Percentiles rank a stretch among this genome's conserved stretches.
phyloP scores from a whole-genome alignment of 208 protist genomes.

The Leishmania tropica region DNA sequence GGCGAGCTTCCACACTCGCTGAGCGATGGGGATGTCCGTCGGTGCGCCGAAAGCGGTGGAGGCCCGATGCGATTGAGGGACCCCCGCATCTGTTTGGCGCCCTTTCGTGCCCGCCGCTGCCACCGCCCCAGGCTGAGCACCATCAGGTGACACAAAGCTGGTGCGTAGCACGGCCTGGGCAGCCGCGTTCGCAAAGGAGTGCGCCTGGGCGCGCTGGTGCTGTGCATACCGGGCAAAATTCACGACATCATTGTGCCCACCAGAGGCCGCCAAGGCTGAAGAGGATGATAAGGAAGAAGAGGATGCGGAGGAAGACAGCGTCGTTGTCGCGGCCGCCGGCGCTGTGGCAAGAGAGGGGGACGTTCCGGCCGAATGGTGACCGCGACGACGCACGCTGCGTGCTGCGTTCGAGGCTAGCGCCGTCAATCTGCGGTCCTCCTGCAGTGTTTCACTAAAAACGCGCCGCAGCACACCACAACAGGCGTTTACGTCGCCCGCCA shows the following conservation, averaged over 20 bases:
- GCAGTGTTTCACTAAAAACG: slow-evolving; percentile 61
- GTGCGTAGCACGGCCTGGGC: slow-evolving; percentile 29
- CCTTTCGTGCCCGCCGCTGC: not conserved
- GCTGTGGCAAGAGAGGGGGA: not conserved
- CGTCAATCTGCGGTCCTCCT: slow-evolving; percentile 8
- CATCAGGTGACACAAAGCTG: slow-evolving; percentile 2
- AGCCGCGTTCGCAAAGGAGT: slow-evolving; percentile 29
- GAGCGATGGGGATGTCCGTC: slow-evolving; percentile 25
- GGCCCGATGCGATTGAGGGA: not conserved
- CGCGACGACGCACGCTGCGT: not conserved
- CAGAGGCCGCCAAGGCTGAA: not conserved
- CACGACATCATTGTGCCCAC: slow-evolving; percentile 18
- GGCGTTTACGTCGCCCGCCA: slow-evolving; percentile 75
- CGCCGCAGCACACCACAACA: slow-evolving; percentile 80
- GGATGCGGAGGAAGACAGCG: not conserved
- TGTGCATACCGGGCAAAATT: slow-evolving; percentile 34
- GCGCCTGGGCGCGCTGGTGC: slow-evolving; percentile 26
- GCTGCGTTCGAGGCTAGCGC: not conserved
- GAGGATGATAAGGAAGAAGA: slow-evolving; percentile 17
- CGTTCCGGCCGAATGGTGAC: not conserved
- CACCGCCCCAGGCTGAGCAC: not conserved
- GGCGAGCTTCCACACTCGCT: slow-evolving; percentile 56
- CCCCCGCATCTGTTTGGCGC: not conserved
- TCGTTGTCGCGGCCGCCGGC: not conserved
- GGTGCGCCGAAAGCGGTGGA: not conserved